Evolutionary conservation across 1,139 yeast genomes (phyloP), one percentile per base, ranked within the genome.

Genomic region (Taiozyma sp.): DNA sequence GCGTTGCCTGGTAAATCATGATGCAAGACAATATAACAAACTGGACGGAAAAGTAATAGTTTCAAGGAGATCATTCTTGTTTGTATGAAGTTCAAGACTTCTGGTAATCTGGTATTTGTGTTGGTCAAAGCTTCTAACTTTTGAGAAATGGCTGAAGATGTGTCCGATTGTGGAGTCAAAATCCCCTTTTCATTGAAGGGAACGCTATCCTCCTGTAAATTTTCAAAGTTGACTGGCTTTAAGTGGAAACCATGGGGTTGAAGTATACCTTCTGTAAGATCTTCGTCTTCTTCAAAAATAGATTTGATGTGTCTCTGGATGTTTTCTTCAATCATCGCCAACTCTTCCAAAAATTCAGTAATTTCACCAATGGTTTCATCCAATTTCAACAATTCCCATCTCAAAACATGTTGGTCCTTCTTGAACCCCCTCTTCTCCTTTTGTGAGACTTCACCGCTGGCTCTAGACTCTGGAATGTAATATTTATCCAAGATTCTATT

Each of bases 401-500:
- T 52, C 7, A 58, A 45, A 4, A 46, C 19, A 44, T 56, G 54
- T 16, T 48, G 34, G 47, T 58, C 61, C 14, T 47, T 43, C 3
- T 28, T 30, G 14, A 48, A 51, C 14, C 48, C 40, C 34, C 50
- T 47, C 9, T 30, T 45, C 9, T 47, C 47, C n/a, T 47, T 42
- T 5, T 24, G n/a, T 2, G 32, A 19, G 5, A 40, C 22, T 11
- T 41, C 34, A 19, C 42, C 45, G 11, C 42, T 37, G 2, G 51
- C 19, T 2, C 50, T 42, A 1, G 49, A 46, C 24, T 50, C 24
- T 1, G 61, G 59, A 1, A 48, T 49, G 45, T 55, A 74, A 19
- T 73, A 59, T 32, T 75, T 78, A 57, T 75, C 74, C 52, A 66
- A 67, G 62, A 76, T 63, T 42, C 66, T 67, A 59, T 76, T 76